Evolutionary conservation across 2,329 filamentous ascomycete species (phyloP).

Genomic region (Aspergillus sp.): DNA sequence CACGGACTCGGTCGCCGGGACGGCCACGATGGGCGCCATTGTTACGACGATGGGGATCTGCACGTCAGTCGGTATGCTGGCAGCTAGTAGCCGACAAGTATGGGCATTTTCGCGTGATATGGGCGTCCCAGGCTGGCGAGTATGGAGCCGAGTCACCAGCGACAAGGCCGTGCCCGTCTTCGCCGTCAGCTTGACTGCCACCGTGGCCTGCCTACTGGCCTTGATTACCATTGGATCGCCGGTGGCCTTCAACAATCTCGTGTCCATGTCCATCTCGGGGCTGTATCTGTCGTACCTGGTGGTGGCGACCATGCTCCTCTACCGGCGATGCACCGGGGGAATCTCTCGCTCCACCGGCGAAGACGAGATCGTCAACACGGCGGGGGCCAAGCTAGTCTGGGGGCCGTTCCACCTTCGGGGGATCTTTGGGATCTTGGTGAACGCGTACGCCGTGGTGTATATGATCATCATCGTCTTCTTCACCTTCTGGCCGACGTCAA

Average conservation of each 20-base stretch:
- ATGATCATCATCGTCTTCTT: constrained; percentile 40
- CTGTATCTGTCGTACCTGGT: constrained; percentile 43
- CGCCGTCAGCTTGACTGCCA: constrained; percentile 17
- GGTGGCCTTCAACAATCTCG: constrained; percentile 42
- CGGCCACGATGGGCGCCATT: constrained; percentile 20
- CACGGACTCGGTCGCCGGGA: constrained; percentile 29
- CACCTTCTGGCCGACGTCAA: constrained; percentile 38
- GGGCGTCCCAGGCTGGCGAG: constrained; percentile 22
- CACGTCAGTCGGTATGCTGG: constrained; percentile 22
- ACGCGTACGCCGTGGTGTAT: constrained; percentile 37
- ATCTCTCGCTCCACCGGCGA: constrained; percentile 5
- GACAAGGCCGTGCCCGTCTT: constrained; percentile 16
- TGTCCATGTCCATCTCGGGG: constrained; percentile 38
- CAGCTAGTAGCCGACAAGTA: constrained; percentile 24
- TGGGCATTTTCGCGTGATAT: constrained; percentile 32
- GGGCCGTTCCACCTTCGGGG: constrained; percentile 20
- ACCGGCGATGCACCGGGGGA: constrained; percentile 28
- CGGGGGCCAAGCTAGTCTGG: constrained; percentile 20
- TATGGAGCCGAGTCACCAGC: constrained; percentile 15
- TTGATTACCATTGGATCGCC: constrained; percentile 45
- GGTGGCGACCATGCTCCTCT: constrained; percentile 35
- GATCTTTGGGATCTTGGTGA: constrained; percentile 33
- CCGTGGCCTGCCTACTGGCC: constrained; percentile 28
- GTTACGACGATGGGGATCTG: constrained; percentile 24
- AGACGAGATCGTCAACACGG: neutral